Percentiles rank a stretch among this genome's conserved stretches.
Evolutionary conservation across 768 basidiomycete genomes (phyloP).

Genomic region (Rhodotorula graminis): DNA sequence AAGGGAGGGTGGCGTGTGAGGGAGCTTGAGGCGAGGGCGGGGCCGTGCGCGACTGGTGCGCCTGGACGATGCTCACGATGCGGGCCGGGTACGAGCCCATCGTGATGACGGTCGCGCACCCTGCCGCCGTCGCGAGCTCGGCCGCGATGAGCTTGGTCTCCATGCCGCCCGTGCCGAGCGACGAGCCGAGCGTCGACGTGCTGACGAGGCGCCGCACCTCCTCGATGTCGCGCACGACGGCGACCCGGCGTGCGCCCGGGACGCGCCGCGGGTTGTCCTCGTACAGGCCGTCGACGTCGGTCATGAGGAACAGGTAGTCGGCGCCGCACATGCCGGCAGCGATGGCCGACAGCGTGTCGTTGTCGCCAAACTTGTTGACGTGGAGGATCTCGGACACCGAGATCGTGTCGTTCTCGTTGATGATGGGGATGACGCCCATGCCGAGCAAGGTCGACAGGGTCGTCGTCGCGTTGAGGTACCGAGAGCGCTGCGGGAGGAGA

Average conservation of each 20-base stretch:
- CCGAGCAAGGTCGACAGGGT: constrained; percentile 84
- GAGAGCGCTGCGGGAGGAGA: constrained; percentile 61
- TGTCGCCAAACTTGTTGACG: constrained; percentile 84
- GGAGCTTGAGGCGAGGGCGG: constrained; percentile 1
- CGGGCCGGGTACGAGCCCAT: constrained; percentile 71
- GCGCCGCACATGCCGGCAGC: constrained; percentile 97
- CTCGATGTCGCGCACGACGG: constrained; percentile 74
- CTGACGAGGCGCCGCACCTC: constrained; percentile 80
- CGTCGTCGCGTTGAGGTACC: constrained; percentile 94
- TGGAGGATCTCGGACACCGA: constrained; percentile 87
- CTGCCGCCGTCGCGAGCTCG: constrained; percentile 91
- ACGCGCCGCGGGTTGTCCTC: constrained; percentile 75
- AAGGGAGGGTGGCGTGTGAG: neutral
- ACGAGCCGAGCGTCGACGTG: constrained; percentile 84
- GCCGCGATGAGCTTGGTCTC: constrained; percentile 98
- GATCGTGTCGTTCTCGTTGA: constrained; percentile 98
- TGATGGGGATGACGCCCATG: constrained; percentile 95
- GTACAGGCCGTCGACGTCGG: constrained; percentile 93
- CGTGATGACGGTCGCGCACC: constrained; percentile 84
- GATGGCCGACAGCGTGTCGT: constrained; percentile 95
- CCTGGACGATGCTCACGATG: constrained; percentile 76
- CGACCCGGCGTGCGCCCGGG: constrained; percentile 59
- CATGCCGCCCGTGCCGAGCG: constrained; percentile 96
- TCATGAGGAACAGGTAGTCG: constrained; percentile 91
- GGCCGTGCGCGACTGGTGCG: constrained; percentile 52